Conservation (phyloP, 2,329 filamentous ascomycete genomes). For the Colletotrichum higginsianum region DNA sequence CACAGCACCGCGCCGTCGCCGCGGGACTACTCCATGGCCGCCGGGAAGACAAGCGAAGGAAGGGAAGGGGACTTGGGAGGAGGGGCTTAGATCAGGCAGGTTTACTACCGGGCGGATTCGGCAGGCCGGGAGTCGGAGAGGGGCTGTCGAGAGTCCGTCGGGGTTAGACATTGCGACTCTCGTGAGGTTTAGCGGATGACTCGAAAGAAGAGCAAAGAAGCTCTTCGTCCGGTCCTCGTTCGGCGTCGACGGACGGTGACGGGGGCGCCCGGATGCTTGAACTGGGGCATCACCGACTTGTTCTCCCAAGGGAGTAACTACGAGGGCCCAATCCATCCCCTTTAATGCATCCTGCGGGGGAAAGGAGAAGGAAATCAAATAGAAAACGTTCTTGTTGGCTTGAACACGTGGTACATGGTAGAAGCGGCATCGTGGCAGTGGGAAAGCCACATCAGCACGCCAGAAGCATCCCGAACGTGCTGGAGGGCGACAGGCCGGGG, state of each 20-base stretch:
- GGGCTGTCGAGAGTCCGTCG: conserved; percentile 19
- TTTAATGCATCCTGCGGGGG: not conserved
- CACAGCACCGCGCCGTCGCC: conserved; percentile 1
- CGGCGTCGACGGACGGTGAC: conserved; percentile 15
- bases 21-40: not conserved
- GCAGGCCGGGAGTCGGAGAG: conserved; percentile 23
- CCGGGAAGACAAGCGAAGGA: not conserved
- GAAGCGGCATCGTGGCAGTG: not conserved
- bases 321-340: too few relatives aligned
- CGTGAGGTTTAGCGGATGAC: conserved; percentile 5
- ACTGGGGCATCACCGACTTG: conserved; percentile 4
- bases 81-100: not conserved
- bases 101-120: conserved; percentile 13
- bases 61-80: not conserved
- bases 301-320: not conserved
- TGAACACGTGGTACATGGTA: not conserved
- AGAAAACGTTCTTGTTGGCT: not conserved
- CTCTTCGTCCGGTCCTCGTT: conserved; percentile 5
- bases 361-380: too few relatives aligned
- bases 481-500: not conserved
- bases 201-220: conserved; percentile 11
- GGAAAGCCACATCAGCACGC: conserved; percentile 19
- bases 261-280: conserved; percentile 12
- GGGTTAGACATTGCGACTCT: not conserved
- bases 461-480: conserved; percentile 13